A percentile compares a stretch with the other conserved stretches of the same genome.
phyloP scores from a whole-genome alignment of 129 eudicot species.

The Flaveria bidentis region DNA sequence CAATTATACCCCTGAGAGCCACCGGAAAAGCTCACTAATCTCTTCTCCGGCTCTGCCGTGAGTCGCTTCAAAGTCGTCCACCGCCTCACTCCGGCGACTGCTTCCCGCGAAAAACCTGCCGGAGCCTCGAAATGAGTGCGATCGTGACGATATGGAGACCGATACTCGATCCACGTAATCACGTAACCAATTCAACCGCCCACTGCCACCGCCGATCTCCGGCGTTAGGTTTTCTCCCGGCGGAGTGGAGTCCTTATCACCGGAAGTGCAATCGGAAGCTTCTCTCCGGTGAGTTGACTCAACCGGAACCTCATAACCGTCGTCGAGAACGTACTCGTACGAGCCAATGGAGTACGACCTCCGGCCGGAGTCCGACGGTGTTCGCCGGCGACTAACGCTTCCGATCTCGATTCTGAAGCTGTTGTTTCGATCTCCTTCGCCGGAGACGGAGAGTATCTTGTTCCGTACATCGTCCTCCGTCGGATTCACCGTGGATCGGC shows the following conservation, averaged over 20 bases:
- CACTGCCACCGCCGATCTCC: constrained; percentile 48
- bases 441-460: constrained; percentile 44
- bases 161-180: constrained; percentile 77
- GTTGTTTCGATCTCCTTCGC: constrained; percentile 21
- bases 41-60: constrained; percentile 68
- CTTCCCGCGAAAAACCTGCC: constrained; percentile 90
- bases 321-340: constrained; percentile 76
- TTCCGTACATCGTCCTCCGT: constrained; percentile 49
- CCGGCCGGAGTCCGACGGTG: constrained; percentile 34
- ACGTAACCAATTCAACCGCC: constrained; percentile 70
- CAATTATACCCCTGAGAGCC: constrained; percentile 91
- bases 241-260: constrained; percentile 51
- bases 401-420: constrained; percentile 83
- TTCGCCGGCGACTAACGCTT: constrained; percentile 55
- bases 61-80: constrained; percentile 66
- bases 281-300: constrained; percentile 51
- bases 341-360: constrained; percentile 74
- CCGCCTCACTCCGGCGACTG: constrained; percentile 68
- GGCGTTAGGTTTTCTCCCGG: constrained; percentile 55
- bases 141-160: constrained; percentile 53
- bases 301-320: constrained; percentile 61
- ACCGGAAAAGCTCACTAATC: constrained; percentile 88
- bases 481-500: constrained; percentile 64
- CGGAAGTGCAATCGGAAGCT: constrained; percentile 25
- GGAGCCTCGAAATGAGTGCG: constrained; percentile 77